These are phyloP conservation scores for Cryptosporidium andersoni DNA, from an alignment of 169 alveolate genomes.

Conservation along the genomic window DNA sequence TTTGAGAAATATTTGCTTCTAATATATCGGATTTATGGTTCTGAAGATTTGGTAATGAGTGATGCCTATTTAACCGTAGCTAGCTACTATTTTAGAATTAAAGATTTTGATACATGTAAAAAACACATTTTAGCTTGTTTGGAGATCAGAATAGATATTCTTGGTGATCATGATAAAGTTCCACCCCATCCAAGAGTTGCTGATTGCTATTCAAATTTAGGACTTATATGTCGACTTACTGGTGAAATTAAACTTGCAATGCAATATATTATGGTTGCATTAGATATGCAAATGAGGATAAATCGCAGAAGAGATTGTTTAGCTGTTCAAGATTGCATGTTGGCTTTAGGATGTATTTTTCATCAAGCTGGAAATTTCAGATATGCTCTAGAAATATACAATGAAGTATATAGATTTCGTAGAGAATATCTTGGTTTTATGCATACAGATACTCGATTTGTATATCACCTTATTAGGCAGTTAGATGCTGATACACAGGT, in stretches of 20 bases:
- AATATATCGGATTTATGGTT: conserved; percentile 69
- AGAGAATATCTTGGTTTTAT: conserved; percentile 79
- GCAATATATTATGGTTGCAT: conserved; percentile 81
- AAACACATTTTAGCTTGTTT: conserved; percentile 50
- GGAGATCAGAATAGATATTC: conserved; percentile 54
- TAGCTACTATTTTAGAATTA: conserved; percentile 65
- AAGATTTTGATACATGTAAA: conserved; percentile 41
- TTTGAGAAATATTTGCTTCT: conserved; percentile 71
- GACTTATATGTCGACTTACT: conserved; percentile 79
- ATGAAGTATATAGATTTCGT: conserved; percentile 81
- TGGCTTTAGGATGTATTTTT: conserved; percentile 84
- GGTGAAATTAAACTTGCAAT: conserved; percentile 81
- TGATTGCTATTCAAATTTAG: conserved; percentile 83
- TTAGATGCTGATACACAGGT: conserved; percentile 68
- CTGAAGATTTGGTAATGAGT: conserved; percentile 68
- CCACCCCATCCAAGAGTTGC: conserved; percentile 83
- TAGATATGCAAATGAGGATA: conserved; percentile 86
- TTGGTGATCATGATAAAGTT: conserved; percentile 56
- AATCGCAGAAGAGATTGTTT: conserved; percentile 79
- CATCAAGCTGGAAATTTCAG: conserved; percentile 82
- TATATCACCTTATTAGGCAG: conserved; percentile 27
- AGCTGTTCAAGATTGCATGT: conserved; percentile 80
- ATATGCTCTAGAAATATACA: conserved; percentile 80
- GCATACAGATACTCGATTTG: conserved; percentile 78
- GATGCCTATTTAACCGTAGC: conserved; percentile 74